Evolutionary conservation across 305 asterid genomes (phyloP).

Genomic region (Rubia balearica): DNA sequence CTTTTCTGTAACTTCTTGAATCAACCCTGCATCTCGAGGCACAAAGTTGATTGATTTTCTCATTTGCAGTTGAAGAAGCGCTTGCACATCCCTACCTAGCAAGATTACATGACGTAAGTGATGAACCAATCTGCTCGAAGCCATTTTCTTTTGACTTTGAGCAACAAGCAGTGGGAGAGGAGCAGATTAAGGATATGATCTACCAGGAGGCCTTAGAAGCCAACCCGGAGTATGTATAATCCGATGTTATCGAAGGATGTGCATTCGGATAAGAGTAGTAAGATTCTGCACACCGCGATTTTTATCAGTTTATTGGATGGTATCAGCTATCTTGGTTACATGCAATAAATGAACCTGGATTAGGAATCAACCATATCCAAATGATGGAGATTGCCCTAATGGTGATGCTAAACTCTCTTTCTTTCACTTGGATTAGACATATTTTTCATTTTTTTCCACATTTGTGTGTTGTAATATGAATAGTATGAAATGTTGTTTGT

Average conservation of each 20-base stretch:
- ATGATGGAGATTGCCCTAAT: not conserved
- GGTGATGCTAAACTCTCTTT: not conserved
- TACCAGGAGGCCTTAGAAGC: conserved; percentile 66
- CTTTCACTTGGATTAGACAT: not conserved
- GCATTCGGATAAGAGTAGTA: not conserved
- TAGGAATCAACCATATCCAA: not conserved
- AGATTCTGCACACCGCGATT: not conserved
- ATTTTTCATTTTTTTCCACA: not conserved
- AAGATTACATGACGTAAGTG: conserved; percentile 66
- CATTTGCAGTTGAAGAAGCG: conserved; percentile 68
- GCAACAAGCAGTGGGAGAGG: conserved; percentile 60
- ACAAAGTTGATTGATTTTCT: not conserved
- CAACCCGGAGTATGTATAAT: conserved; percentile 51
- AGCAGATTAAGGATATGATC: conserved; percentile 89
- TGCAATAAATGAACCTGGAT: too few species aligned
- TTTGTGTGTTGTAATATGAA: not conserved
- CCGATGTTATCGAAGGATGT: not conserved
- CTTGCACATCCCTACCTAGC: conserved; percentile 75
- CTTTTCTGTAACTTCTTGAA: not conserved
- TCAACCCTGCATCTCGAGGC: not conserved
- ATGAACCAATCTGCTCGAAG: conserved; percentile 64
- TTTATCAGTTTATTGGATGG: not conserved
- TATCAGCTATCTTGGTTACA: not conserved
- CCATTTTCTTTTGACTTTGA: conserved; percentile 78
- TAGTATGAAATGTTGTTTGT: conserved; percentile 2